Evolutionary conservation across 2,329 filamentous ascomycete genomes (phyloP).

Genomic region (Cadophora malorum): DNA sequence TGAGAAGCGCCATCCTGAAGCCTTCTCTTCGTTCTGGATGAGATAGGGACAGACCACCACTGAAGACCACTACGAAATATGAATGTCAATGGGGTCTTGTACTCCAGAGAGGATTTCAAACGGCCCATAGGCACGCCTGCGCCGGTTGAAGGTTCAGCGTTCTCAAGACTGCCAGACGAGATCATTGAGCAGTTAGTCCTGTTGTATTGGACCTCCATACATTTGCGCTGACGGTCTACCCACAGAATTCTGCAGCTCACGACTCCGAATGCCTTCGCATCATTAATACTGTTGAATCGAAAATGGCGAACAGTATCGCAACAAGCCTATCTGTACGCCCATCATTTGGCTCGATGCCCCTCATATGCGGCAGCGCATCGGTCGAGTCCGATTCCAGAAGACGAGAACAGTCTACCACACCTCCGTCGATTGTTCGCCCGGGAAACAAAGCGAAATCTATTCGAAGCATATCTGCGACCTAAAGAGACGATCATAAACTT

Average conservation of each 20-base stretch:
- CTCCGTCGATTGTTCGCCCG: slow-evolving; percentile 71
- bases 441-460: slow-evolving; percentile 78
- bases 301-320: slow-evolving; percentile 71
- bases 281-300: slow-evolving; percentile 67
- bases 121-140: slow-evolving; percentile 5
- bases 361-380: slow-evolving; percentile 61
- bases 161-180: slow-evolving; percentile 68
- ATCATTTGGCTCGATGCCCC: slow-evolving; percentile 66
- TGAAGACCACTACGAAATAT: slow-evolving; percentile 15
- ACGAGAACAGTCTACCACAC: slow-evolving; percentile 58
- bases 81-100: slow-evolving; percentile 19
- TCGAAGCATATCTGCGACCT: slow-evolving; percentile 76
- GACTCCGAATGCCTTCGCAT: slow-evolving; percentile 70
- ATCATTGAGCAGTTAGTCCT: slow-evolving; percentile 70
- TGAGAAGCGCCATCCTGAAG: background rate
- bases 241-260: slow-evolving; percentile 65
- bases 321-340: slow-evolving; percentile 66
- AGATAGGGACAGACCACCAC: background rate
- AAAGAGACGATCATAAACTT: slow-evolving; percentile 76
- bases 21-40: background rate
- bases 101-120: slow-evolving; percentile 27
- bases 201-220: slow-evolving; percentile 21
- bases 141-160: slow-evolving; percentile 40
- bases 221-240: slow-evolving; percentile 31
- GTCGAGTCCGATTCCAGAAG: slow-evolving; percentile 43